Percentiles rank a stretch among this genome's conserved stretches.
Evolutionary conservation across 805 yeast species (phyloP).

Genomic region (Osmozyma mogii): DNA sequence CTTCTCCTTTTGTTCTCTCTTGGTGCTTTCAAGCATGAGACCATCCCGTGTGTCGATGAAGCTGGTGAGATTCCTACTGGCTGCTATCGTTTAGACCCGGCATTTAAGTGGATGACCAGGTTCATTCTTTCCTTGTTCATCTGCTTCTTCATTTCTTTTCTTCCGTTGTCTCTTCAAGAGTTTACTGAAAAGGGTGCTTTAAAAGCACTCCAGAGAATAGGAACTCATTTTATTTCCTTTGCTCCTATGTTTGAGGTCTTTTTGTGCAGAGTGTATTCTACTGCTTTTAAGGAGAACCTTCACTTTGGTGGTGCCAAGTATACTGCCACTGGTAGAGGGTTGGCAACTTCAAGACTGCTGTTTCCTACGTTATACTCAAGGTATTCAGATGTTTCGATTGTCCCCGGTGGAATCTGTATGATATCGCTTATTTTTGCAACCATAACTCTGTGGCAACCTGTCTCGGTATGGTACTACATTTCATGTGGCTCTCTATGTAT

Average conservation of each 20-base stretch:
- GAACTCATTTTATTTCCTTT: constrained; percentile 70
- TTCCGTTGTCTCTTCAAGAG: constrained; percentile 84
- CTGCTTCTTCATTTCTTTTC: constrained; percentile 85
- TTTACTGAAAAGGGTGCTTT: constrained; percentile 76
- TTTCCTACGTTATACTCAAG: constrained; percentile 59
- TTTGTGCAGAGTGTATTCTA: constrained; percentile 69
- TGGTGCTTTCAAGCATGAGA: constrained; percentile 70
- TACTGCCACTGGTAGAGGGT: constrained; percentile 77
- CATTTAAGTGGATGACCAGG: constrained; percentile 82
- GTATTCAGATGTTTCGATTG: constrained; percentile 56
- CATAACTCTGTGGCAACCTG: too few relatives aligned
- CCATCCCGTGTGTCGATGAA: constrained; percentile 60
- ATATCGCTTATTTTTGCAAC: too few relatives aligned
- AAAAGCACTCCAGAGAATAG: constrained; percentile 63
- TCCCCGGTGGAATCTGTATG: too few relatives aligned
- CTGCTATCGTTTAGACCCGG: constrained; percentile 79
- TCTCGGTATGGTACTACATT: too few relatives aligned
- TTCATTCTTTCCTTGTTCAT: constrained; percentile 86
- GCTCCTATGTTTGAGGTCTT: constrained; percentile 83
- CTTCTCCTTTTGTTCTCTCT: constrained; percentile 72
- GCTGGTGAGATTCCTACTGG: constrained; percentile 68
- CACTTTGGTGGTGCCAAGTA: constrained; percentile 76
- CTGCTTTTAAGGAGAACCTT: constrained; percentile 59
- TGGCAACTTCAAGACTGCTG: constrained; percentile 67
- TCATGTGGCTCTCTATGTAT: too few relatives aligned